phyloP scores from a whole-genome alignment of 805 yeast species.

The Starmerella apicola region DNA sequence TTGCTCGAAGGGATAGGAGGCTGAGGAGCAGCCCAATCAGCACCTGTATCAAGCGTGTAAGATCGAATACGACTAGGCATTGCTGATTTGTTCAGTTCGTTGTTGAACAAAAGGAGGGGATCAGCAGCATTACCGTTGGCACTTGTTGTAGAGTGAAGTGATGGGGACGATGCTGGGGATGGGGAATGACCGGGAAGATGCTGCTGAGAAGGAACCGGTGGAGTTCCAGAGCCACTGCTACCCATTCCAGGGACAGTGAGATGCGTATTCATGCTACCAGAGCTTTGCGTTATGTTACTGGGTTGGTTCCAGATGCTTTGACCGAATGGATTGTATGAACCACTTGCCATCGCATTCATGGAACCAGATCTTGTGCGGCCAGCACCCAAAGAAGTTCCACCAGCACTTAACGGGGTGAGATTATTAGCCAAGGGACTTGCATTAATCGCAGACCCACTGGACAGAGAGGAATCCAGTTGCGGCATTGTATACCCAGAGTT shows the following conservation, averaged over 20 bases:
- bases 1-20: constrained; percentile 5
- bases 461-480: no score
- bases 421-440: constrained; percentile 1
- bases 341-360: constrained; percentile 10
- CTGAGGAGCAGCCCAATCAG: constrained; percentile 7
- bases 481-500: no score
- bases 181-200: background rate
- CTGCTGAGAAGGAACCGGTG: background rate
- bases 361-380: constrained; percentile 15
- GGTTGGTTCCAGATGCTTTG: constrained; percentile 15
- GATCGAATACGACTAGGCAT: constrained; percentile 25
- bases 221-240: background rate
- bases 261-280: no score
- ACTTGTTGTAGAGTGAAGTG: background rate
- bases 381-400: background rate
- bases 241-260: background rate
- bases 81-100: constrained; percentile 25
- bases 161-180: background rate
- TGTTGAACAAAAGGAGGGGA: constrained; percentile 24
- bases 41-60: constrained; percentile 20
- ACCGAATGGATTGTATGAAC: constrained; percentile 11
- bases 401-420: background rate
- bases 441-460: no score
- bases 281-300: no score
- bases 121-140: constrained; percentile 6